Conservation (phyloP, 495 filamentous ascomycete genomes). For the Amorphotheca resinae region DNA sequence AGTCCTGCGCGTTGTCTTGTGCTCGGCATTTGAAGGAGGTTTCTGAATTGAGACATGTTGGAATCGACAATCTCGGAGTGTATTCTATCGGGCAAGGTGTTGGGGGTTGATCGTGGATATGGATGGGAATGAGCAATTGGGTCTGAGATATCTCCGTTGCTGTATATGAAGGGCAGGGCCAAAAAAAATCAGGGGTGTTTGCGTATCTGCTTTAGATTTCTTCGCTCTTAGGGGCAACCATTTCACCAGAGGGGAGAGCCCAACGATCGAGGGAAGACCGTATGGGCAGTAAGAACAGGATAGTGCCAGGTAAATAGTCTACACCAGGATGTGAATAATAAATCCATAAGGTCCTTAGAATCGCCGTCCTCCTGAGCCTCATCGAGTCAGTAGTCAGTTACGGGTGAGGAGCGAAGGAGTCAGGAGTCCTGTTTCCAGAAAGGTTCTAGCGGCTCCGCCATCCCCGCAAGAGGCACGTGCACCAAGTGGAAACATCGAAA, state of each 20-base stretch:
- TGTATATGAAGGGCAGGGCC: constrained; percentile 15
- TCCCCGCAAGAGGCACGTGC: too few species aligned
- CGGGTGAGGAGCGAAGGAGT: too few species aligned
- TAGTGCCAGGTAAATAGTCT: constrained; percentile 18
- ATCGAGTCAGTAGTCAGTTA: too few species aligned
- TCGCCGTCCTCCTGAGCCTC: too few species aligned
- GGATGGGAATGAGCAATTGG: constrained; percentile 9
- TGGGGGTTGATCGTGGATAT: constrained; percentile 11
- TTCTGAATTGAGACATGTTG: neutral
- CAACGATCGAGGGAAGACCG: constrained; percentile 8
- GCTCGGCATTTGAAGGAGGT: constrained; percentile 5
- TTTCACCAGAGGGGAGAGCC: neutral
- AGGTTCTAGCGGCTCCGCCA: too few species aligned
- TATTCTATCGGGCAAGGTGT: constrained; percentile 18
- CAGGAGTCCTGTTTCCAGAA: too few species aligned
- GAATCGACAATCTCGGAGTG: constrained; percentile 12
- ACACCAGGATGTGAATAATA: constrained; percentile 3
- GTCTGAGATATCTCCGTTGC: constrained; percentile 9
- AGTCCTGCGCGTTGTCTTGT: neutral
- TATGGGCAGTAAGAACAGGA: constrained; percentile 11
- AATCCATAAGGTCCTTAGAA: too few species aligned
- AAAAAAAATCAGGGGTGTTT: constrained; percentile 16
- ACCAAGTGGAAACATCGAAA: too few species aligned
- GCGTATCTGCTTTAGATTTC: constrained; percentile 18
- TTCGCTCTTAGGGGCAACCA: constrained; percentile 13